Evolutionary conservation across 78 protist genomes (phyloP).

Genomic region (Dictyostelium intermedium): DNA sequence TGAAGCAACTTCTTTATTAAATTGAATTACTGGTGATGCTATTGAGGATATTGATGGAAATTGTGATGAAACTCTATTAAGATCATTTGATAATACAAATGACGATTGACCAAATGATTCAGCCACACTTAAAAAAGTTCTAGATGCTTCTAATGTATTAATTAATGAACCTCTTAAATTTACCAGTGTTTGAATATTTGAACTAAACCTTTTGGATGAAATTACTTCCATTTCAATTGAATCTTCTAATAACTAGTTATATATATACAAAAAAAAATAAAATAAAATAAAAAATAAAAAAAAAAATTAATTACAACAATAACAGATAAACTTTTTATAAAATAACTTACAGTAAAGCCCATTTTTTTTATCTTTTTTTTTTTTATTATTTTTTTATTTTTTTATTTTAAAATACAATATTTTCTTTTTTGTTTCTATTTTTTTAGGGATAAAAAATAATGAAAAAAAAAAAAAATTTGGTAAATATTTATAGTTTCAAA

Average conservation of each 20-base stretch:
- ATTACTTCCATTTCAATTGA: slow-evolving; percentile 43
- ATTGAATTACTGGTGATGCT: slow-evolving; percentile 32
- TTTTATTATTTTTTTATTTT: too few relatives aligned
- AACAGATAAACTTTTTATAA: too few relatives aligned
- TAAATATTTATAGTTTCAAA: too few relatives aligned
- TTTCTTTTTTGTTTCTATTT: too few relatives aligned
- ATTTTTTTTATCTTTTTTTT: neutral
- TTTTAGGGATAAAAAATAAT: too few relatives aligned
- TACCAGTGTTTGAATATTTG: slow-evolving; percentile 37
- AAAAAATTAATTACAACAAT: too few relatives aligned
- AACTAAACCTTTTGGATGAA: slow-evolving; percentile 40
- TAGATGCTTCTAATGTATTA: slow-evolving; percentile 52
- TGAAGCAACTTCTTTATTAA: slow-evolving; percentile 25
- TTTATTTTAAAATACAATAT: neutral
- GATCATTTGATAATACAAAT: slow-evolving; percentile 48
- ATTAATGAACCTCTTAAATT: slow-evolving; percentile 37
- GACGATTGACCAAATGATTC: slow-evolving; percentile 73
- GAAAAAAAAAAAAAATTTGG: too few relatives aligned
- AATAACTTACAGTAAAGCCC: neutral
- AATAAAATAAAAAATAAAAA: neutral
- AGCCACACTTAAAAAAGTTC: slow-evolving; percentile 18
- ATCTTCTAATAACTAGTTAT: slow-evolving; percentile 53
- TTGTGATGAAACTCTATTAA: slow-evolving; percentile 59
- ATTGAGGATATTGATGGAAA: slow-evolving; percentile 23
- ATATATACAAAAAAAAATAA: too few relatives aligned